A percentile compares a stretch with the other conserved stretches of the same genome.
phyloP scores from a whole-genome alignment of 768 basidiomycete species.

The Xerocomellus dryophilus region DNA sequence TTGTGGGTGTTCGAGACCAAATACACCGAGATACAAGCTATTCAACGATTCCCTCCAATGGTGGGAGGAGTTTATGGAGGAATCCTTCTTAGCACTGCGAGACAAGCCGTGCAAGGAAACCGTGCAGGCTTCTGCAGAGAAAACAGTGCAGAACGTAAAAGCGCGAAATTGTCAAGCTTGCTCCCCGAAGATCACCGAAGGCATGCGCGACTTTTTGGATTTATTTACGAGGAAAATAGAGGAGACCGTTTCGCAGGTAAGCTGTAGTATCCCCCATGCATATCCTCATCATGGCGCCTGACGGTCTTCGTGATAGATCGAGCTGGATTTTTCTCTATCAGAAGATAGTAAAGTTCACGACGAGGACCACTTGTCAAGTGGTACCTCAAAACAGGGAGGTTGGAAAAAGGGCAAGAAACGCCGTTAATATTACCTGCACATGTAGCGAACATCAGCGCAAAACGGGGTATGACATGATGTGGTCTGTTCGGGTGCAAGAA shows the following conservation, averaged over 20 bases:
- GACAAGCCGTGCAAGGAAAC: not conserved
- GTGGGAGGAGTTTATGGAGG: constrained; percentile 20
- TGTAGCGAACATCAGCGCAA: not conserved
- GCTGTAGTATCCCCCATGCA: no score
- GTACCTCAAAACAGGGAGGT: not conserved
- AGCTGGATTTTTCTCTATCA: not conserved
- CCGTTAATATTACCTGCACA: not conserved
- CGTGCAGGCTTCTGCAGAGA: not conserved
- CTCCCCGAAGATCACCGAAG: not conserved
- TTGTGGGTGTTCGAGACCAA: not conserved
- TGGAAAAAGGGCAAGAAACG: not conserved
- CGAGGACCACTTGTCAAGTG: no score
- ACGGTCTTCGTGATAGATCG: constrained; percentile 1
- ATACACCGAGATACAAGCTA: not conserved
- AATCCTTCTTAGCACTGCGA: not conserved
- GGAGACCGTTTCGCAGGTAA: constrained; percentile 2
- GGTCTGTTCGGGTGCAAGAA: not conserved
- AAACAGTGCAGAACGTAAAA: not conserved
- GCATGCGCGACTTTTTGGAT: constrained; percentile 12
- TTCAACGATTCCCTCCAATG: constrained; percentile 1
- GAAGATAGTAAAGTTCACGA: no score
- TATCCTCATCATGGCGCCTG: not conserved
- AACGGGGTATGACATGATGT: not conserved
- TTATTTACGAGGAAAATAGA: constrained; percentile 12
- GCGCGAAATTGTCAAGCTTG: not conserved